phyloP scores from a whole-genome alignment of 495 filamentous ascomycete genomes.

The Penicillium salamii region DNA sequence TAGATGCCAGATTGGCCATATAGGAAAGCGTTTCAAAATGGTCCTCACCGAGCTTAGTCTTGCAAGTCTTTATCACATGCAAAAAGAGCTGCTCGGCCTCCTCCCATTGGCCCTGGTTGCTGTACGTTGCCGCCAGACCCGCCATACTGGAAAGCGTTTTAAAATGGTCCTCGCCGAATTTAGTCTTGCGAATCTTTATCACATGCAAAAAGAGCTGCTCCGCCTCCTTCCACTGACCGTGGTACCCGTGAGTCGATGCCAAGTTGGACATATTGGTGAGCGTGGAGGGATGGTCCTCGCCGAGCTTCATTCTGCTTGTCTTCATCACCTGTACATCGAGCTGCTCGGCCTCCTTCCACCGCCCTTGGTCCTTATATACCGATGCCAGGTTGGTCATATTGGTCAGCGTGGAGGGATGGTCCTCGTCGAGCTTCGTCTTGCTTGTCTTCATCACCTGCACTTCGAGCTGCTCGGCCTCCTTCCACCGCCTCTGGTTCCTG shows the following conservation, averaged over 20 bases:
- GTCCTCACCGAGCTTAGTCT: no score
- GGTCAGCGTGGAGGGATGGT: neutral
- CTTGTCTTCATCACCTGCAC: neutral
- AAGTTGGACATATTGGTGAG: neutral
- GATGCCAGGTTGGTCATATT: neutral
- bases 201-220: neutral
- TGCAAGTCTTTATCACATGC: neutral
- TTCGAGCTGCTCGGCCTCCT: neutral
- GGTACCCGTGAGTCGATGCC: neutral
- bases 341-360: constrained; percentile 24
- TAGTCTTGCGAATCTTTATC: neutral
- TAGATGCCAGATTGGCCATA: neutral
- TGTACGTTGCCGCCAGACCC: neutral
- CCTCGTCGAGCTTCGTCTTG: neutral
- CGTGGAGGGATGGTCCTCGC: neutral
- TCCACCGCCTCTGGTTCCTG: neutral
- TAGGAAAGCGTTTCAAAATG: neutral
- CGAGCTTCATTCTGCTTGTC: neutral
- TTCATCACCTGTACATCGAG: neutral
- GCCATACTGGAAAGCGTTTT: neutral
- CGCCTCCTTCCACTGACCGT: neutral
- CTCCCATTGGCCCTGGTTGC: neutral
- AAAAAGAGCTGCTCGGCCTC: neutral
- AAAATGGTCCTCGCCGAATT: neutral
- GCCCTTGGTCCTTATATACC: constrained; percentile 5